Evolutionary conservation across 164 flowering plant species (phyloP), one percentile per base, ranked within the genome.

Genomic region (Umbilicus rupestris): DNA sequence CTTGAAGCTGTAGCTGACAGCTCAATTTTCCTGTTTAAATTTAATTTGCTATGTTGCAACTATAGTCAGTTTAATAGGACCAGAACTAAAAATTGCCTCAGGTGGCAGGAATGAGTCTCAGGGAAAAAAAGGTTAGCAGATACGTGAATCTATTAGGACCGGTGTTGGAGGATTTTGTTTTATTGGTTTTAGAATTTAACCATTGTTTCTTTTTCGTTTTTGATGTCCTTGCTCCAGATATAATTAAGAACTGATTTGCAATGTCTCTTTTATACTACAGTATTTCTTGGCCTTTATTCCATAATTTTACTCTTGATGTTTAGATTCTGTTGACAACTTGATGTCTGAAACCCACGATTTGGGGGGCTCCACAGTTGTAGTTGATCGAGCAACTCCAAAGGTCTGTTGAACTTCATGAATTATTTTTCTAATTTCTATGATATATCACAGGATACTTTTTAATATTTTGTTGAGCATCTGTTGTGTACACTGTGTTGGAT

Each of bases 301-400:
- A 35, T 29, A 5, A 7, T 4, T 39, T 8, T 8, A 35, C 24
- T 62, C 45, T 62, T 37, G 44, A 44, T 65, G 19, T 33, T 22
- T 20, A 95, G 99, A 92, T 22, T 85, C 97, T 60, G 99, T 95
- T 71, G 97, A 95, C 67, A 84, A 71, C 64, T 74, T 95, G 73
- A 92, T 95, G 97, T 66, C 70, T 39, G 97, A 92, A 47, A 87
- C 91, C 71, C 99, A 95, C 78, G 99, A 95, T 66, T 68, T 95
- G 81, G 99, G 87, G 65, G 99, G 94, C 69, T 85, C 97, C 35
- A 78, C 89, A 11, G 74, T 95, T 20, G 97, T 87, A 70, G 98
- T 95, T 71, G 99, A 95, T 69, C 78, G 99, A 66, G 99, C 99
- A 63, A 95, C 99, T 33, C 99, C 97, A 7, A 95, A 90, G 99